phyloP scores from a whole-genome alignment of 2,329 filamentous ascomycete species.

The Xylaria sp. region DNA sequence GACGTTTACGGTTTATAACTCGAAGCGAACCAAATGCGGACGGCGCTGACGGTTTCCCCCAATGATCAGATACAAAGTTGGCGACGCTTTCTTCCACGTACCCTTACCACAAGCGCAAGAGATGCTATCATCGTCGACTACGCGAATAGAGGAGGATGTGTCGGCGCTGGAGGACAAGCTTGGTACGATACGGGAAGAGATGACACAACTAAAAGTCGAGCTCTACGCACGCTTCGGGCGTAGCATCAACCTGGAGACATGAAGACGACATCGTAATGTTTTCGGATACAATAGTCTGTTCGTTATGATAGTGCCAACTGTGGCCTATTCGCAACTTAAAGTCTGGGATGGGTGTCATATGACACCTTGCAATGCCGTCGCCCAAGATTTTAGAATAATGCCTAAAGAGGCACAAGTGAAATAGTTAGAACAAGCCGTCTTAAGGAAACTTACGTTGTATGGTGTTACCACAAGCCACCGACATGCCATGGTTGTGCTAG shows the following conservation, averaged over 20 bases:
- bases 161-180: conserved; percentile 76
- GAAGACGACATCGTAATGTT: conserved; percentile 35
- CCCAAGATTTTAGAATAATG: too few relatives aligned
- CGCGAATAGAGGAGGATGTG: conserved; percentile 77
- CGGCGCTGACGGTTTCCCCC: conserved; percentile 9
- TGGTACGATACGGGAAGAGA: conserved; percentile 75
- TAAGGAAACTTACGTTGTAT: not conserved
- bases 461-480: not conserved
- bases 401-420: not conserved
- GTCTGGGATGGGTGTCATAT: too few relatives aligned
- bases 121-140: conserved; percentile 72
- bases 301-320: too few relatives aligned
- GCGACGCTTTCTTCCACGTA: conserved; percentile 91
- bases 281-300: too few relatives aligned
- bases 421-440: not conserved
- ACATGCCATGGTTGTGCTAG: not conserved
- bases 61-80: conserved; percentile 81
- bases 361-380: too few relatives aligned
- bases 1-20: not conserved
- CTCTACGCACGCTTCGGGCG: conserved; percentile 93
- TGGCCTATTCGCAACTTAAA: too few relatives aligned
- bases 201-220: conserved; percentile 86
- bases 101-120: conserved; percentile 84
- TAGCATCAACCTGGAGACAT: conserved; percentile 96
- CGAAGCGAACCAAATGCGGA: not conserved